Base-by-base conservation (phyloP, 148 eudicot genomes). In the Diospyros lotus region DNA sequence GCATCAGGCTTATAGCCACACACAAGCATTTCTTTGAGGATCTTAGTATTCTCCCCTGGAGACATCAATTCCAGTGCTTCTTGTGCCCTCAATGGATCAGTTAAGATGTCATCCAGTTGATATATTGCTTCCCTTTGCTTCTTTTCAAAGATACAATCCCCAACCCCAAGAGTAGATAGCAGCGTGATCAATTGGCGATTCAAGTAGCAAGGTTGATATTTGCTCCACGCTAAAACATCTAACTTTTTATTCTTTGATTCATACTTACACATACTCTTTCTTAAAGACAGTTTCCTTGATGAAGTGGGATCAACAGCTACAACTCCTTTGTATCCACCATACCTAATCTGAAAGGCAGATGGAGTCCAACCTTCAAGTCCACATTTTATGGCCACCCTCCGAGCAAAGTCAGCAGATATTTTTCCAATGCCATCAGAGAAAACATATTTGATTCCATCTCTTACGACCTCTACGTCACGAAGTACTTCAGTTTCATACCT, bases 341-440 rank as follows among this genome's bases (percentile, higher is more conserved):
- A 94, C 62, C 98, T 84, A 17, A 94, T 90, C 75, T 94, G 98
- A 75, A 86, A 94, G 43, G 97, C 95, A 58, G 98, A 94, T 6
- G 98, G 97, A 3, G 81, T 70, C 55, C 17, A 77, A 56, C 52
- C 39, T 77, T 76, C 80, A 58, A 75, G 65, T 61, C 87, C 86
- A 73, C 95, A 92, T 86, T 94, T 94, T 15, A 3, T 62, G 40
- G 96, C 90, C 77, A 94, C 93, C 80, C 68, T 85, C 11, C 53
- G 45, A 71, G 98, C 98, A 86, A 94, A 90, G 18, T 86, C 88
- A 8, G 79, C 83, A 14, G 98, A 94, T 73, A 94, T 89, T 74
- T 92, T 94, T 52, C 98, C 98, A 54, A 94, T 94, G 6, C 98
- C 98, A 82, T 94, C 98, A 13, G 98, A 94, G 76, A 94, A 94